Evolutionary conservation across 257 asterid species (phyloP).

Genomic region (Petunia secreta): DNA sequence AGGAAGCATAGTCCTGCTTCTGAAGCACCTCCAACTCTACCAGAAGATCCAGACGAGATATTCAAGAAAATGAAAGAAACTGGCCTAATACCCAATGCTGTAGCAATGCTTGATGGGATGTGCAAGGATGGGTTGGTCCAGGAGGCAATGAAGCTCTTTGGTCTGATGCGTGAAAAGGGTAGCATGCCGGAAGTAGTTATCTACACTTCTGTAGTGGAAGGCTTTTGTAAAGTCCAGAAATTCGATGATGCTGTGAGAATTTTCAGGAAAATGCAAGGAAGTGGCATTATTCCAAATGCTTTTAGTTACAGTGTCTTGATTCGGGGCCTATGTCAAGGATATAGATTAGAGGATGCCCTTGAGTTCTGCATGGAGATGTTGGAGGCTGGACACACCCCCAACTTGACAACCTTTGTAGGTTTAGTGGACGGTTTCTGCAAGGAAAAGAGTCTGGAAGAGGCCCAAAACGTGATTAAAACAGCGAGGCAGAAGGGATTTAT

Average conservation of each 20-base stretch:
- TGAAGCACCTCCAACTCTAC: conserved; percentile 43
- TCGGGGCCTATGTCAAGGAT: conserved; percentile 58
- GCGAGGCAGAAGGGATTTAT: conserved; percentile 65
- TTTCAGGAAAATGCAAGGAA: conserved; percentile 72
- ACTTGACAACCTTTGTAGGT: conserved; percentile 58
- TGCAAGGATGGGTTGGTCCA: conserved; percentile 86
- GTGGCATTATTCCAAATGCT: conserved; percentile 62
- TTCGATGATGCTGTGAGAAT: conserved; percentile 66
- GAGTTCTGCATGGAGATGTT: conserved; percentile 59
- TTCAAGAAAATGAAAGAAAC: conserved; percentile 85
- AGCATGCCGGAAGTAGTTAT: conserved; percentile 79
- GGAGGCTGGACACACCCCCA: conserved; percentile 71
- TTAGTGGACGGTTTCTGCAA: conserved; percentile 63
- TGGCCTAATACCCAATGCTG: conserved; percentile 85
- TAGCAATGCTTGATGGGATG: conserved; percentile 88
- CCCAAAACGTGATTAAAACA: conserved; percentile 45
- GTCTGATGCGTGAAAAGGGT: conserved; percentile 78
- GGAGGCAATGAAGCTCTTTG: conserved; percentile 79
- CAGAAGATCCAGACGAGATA: conserved; percentile 73
- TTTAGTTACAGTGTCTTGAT: conserved; percentile 61
- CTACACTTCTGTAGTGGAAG: conserved; percentile 86
- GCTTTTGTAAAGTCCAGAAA: conserved; percentile 75
- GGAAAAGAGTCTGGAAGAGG: conserved; percentile 74
- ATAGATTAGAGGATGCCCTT: conserved; percentile 60
- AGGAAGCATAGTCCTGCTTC: conserved; percentile 22